Evolutionary conservation across 306 rosid species (phyloP).

Genomic region (Cicer pinnatifidum): DNA sequence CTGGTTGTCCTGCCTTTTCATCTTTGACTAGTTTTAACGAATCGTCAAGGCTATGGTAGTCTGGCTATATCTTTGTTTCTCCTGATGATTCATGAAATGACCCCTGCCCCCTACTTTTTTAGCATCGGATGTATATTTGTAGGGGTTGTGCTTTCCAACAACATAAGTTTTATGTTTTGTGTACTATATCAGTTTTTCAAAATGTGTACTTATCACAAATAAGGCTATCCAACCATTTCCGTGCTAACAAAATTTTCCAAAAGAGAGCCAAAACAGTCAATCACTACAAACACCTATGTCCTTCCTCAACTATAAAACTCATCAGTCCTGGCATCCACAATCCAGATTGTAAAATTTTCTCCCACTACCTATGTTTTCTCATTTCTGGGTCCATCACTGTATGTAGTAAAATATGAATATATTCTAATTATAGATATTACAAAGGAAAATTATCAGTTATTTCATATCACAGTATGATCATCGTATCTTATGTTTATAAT

Average conservation of each 20-base stretch:
- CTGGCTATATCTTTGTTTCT: conserved; percentile 5
- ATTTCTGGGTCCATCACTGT: background rate
- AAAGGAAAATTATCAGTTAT: background rate
- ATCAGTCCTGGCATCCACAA: background rate
- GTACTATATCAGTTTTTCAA: background rate
- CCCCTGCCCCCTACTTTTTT: background rate
- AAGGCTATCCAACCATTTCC: background rate
- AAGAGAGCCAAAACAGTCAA: conserved; percentile 9
- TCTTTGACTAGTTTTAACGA: background rate
- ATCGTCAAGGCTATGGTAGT: conserved; percentile 2
- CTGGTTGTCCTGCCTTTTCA: conserved; percentile 16
- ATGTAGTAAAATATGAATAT: background rate
- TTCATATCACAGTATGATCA: background rate
- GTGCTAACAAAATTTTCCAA: background rate
- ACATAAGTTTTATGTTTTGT: background rate
- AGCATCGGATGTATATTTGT: background rate
- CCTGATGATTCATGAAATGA: background rate
- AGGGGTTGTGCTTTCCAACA: conserved; percentile 22
- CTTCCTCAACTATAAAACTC: background rate
- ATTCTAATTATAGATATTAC: background rate
- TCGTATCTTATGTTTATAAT: conserved; percentile 2
- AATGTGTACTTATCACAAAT: background rate
- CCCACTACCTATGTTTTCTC: background rate
- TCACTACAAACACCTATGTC: background rate
- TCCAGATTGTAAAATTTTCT: background rate